Percentiles rank a stretch among this genome's conserved stretches.
phyloP scores from a whole-genome alignment of 2,329 filamentous ascomycete genomes.

The Cordyceps tenuipes region DNA sequence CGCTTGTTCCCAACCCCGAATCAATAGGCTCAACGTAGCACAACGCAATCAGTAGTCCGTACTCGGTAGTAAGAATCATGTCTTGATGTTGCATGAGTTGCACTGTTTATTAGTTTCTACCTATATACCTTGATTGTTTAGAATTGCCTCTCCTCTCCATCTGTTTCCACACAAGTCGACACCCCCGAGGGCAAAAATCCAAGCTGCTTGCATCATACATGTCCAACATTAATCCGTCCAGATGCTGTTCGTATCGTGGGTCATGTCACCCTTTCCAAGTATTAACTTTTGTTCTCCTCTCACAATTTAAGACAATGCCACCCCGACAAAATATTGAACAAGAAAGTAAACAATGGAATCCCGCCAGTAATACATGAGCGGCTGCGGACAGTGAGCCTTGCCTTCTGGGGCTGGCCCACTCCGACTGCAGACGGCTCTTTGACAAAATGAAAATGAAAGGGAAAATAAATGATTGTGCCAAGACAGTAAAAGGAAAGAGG shows the following conservation, averaged over 20 bases:
- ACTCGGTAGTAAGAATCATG: neutral
- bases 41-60: too few species aligned
- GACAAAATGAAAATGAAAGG: too few species aligned
- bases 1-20: too few species aligned
- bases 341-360: neutral
- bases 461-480: neutral
- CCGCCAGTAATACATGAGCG: neutral
- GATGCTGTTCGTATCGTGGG: slow-evolving; percentile 2
- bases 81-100: neutral
- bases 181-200: neutral
- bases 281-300: neutral
- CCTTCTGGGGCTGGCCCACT: slow-evolving; percentile 2
- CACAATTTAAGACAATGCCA: neutral
- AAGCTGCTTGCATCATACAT: slow-evolving; percentile 9
- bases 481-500: neutral
- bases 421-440: neutral
- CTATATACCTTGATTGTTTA: neutral
- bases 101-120: slow-evolving; percentile 4
- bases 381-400: neutral
- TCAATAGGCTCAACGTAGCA: too few species aligned
- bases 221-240: slow-evolving; percentile 9
- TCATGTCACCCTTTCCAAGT: neutral
- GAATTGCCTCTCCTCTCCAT: neutral
- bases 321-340: slow-evolving; percentile 3
- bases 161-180: neutral